Percentiles rank a stretch among this genome's conserved stretches.
Evolutionary conservation across 2,329 filamentous ascomycete species (phyloP).

Genomic region (Diplodia corticola): DNA sequence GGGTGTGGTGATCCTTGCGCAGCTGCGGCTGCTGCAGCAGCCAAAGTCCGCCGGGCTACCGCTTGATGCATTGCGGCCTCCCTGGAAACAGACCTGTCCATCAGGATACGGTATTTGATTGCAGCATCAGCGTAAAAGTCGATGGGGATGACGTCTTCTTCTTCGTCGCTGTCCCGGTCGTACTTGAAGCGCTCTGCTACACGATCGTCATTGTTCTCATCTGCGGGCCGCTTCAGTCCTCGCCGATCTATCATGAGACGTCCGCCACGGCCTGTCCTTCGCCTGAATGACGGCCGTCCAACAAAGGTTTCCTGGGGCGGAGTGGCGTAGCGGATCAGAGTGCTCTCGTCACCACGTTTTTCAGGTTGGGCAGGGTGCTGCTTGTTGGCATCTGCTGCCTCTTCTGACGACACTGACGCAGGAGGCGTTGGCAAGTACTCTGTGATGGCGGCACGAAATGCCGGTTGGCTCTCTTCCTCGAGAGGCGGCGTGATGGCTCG

Average conservation of each 20-base stretch:
- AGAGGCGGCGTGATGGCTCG: slow-evolving; percentile 78
- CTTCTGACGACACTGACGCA: slow-evolving; percentile 47
- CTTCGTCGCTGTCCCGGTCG: slow-evolving; percentile 80
- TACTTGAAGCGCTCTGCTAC: slow-evolving; percentile 67
- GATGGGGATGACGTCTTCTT: slow-evolving; percentile 70
- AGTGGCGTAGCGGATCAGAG: slow-evolving; percentile 39
- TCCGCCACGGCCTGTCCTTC: slow-evolving; percentile 80
- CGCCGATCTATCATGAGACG: slow-evolving; percentile 87
- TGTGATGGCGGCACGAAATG: slow-evolving; percentile 43
- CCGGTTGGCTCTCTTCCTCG: slow-evolving; percentile 48
- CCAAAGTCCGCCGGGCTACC: slow-evolving; percentile 13
- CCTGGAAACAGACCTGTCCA: slow-evolving; percentile 30
- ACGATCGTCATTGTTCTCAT: slow-evolving; percentile 42
- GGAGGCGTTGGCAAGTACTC: slow-evolving; percentile 50
- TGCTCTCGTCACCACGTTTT: neutral
- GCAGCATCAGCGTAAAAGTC: slow-evolving; percentile 65
- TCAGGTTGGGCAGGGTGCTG: slow-evolving; percentile 13
- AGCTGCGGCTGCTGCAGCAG: slow-evolving; percentile 25
- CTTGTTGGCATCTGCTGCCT: slow-evolving; percentile 41
- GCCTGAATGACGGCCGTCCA: slow-evolving; percentile 68
- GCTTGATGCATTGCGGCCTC: slow-evolving; percentile 42
- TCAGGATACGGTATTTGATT: slow-evolving; percentile 58
- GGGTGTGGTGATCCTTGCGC: slow-evolving; percentile 30
- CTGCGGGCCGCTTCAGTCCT: slow-evolving; percentile 59
- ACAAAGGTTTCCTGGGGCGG: slow-evolving; percentile 42